Evolutionary conservation across 441 rosid species (phyloP), one percentile per base, ranked within the genome.

Genomic region (Euphorbia schlechtendalii): DNA sequence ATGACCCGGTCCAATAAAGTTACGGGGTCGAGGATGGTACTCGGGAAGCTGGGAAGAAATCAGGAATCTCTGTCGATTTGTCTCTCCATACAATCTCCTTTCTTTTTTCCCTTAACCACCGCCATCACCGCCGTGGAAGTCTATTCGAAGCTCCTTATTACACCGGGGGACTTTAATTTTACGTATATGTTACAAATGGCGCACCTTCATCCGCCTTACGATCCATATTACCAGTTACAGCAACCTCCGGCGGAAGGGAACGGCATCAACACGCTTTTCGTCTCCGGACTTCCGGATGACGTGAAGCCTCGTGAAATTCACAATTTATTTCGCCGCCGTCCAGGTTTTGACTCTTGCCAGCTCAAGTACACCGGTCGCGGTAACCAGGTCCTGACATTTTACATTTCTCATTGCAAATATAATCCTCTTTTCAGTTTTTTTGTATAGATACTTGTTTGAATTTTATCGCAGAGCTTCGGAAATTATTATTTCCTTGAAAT

Each of bases 311-410:
- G 97, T n/a, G 97, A 86, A 78, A 86, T 91, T 74, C 92, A 90
- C 79, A 88, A 88, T 71, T 85, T 91, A 24, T 91, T 88, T 69
- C 92, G 92, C 18, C 85, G 83, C 0, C 83, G 85, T 59, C 80
- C 77, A 0, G 94, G 94, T 8, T 91, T 86, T 68, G 90, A 86
- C 30, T 81, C 78, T 66, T 85, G 85, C 69, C 94, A 90, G 83
- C 92, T 90, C 67, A 88, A 90, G 78, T 90, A 90, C 77, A 88
- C 90, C 27, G 96, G 97, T 56, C 88, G 87, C 4, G 93, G 96
- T 67, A 84, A 88, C 73, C 96, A 88, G 93, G 96, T 86, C 17
- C 11, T 38, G 15, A 5, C 5, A 2, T 15, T 10, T 8, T 27
- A 0, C 2, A 18, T 51, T 51, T 8, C 24, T 3, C 1, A 18